Base-by-base conservation (phyloP, 2,329 filamentous ascomycete species). In the Colletotrichum coccodes region DNA sequence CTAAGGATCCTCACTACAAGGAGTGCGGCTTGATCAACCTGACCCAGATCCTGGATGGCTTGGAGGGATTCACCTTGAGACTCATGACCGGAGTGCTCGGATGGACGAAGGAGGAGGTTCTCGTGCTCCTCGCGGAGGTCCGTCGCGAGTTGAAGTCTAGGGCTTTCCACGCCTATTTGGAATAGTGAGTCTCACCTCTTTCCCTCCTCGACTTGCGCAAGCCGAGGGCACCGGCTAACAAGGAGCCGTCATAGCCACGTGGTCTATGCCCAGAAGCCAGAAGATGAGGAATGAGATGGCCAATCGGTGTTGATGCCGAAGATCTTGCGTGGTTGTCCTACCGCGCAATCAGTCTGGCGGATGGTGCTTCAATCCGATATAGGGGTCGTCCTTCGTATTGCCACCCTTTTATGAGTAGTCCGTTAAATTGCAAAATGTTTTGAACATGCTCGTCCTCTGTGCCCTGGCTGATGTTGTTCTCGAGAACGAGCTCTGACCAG, bases 11-110 rank as follows among this genome's bases (percentile, higher is more conserved):
- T 9, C 68, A 72, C 18, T 66, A 57, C 40, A 75, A 76, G 38
- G 72, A 76, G 30, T 50, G 75, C 9, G 71, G 73, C 34, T 32
- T 54, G 12, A 62, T 46, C 53, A 72, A 70, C 40, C 44, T 73
- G 2, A 40, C 65, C 0, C 71, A 73, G 62, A 30, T 71, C n/a
- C 52, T 73, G 5, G 73, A 73, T 14, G 74, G 74, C 1, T 28
- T 75, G 7, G 74, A 77, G 38, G 75, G 60, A 2, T 74, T 77
- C 34, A 71, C 71, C 3, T 58, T 77, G 36, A 68, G 71, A 3
- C 47, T 77, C 18, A 76, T 79, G 46, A 79, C 76, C 3, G 71
- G 73, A 18, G 73, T 77, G 1, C 69, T 76, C 28, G 75, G 74
- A 2, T 79, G 76, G 78, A 63, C 47, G 0, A 63, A 69, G 50